phyloP scores from a whole-genome alignment of 2,329 filamentous ascomycete species.

The Dryadomyces quercus-mongolicae region DNA sequence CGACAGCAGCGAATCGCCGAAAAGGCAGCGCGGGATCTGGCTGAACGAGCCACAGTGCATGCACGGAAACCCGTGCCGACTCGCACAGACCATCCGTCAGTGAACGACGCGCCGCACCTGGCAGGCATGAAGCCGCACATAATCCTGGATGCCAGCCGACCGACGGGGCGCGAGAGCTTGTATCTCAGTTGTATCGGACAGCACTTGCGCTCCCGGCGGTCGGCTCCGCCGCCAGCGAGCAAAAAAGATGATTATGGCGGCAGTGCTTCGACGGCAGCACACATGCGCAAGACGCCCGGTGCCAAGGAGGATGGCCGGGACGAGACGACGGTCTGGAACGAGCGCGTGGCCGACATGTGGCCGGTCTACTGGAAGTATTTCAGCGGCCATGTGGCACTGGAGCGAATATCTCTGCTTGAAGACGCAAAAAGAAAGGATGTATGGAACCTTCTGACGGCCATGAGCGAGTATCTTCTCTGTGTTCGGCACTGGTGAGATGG shows the following conservation, averaged over 20 bases:
- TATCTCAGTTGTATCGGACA: constrained; percentile 51
- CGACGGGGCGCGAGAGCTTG: constrained; percentile 64
- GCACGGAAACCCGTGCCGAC: constrained; percentile 35
- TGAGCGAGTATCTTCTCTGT: constrained; percentile 56
- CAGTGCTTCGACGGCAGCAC: no score
- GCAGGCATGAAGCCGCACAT: constrained; percentile 48
- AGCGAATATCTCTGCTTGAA: constrained; percentile 76
- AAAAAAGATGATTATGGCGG: constrained; percentile 3
- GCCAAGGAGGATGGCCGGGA: not conserved
- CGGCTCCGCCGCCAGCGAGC: constrained; percentile 5
- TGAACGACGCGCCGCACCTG: constrained; percentile 46
- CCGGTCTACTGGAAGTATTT: constrained; percentile 71
- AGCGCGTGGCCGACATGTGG: constrained; percentile 55
- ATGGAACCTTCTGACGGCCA: constrained; percentile 51
- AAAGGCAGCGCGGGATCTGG: constrained; percentile 40
- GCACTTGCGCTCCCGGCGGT: constrained; percentile 25
- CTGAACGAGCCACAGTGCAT: constrained; percentile 44
- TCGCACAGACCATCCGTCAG: constrained; percentile 40
- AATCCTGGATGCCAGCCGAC: constrained; percentile 67
- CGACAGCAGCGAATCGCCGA: constrained; percentile 46
- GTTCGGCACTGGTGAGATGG: constrained; percentile 53
- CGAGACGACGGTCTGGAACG: constrained; percentile 25
- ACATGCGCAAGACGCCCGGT: no score
- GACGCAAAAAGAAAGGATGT: constrained; percentile 77
- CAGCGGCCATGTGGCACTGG: constrained; percentile 72